A percentile compares a stretch with the other conserved stretches of the same genome.
phyloP scores from a whole-genome alignment of 140 eudicot species.

The Flaveria floridana region DNA sequence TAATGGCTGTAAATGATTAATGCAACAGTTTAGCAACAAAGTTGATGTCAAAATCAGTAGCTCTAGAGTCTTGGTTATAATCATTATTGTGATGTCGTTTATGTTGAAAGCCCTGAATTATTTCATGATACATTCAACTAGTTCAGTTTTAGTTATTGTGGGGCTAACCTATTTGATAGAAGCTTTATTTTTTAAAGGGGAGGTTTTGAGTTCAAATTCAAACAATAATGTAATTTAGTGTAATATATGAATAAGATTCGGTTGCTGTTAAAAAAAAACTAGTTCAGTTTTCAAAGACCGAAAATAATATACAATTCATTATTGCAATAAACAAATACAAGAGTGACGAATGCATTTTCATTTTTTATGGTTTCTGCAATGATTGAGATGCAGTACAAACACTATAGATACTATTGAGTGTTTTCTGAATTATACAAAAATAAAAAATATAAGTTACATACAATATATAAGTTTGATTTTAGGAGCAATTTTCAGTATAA shows the following conservation, averaged over 20 bases:
- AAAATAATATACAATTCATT: not conserved
- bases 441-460: too few relatives aligned
- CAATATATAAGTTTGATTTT: too few relatives aligned
- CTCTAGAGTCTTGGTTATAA: conserved; percentile 3
- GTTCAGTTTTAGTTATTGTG: too few relatives aligned
- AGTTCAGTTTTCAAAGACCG: not conserved
- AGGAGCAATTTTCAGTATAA: too few relatives aligned
- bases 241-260: too few relatives aligned
- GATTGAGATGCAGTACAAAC: not conserved
- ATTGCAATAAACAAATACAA: not conserved
- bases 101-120: not conserved
- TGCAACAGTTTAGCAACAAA: not conserved
- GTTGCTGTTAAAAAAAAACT: not conserved
- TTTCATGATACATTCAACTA: too few relatives aligned
- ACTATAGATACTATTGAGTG: not conserved
- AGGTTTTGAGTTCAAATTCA: too few relatives aligned
- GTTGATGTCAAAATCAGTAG: conserved; percentile 12
- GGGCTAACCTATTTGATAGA: too few relatives aligned
- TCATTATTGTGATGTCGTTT: conserved; percentile 7
- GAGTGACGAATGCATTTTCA: conserved; percentile 8
- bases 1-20: not conserved
- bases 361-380: not conserved
- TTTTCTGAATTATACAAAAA: too few relatives aligned
- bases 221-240: too few relatives aligned
- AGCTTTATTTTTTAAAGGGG: too few relatives aligned